A percentile compares a stretch with the other conserved stretches of the same genome.
Evolutionary conservation across 2,329 filamentous ascomycete genomes (phyloP).

Genomic region (Aspergillus novofumigatus): DNA sequence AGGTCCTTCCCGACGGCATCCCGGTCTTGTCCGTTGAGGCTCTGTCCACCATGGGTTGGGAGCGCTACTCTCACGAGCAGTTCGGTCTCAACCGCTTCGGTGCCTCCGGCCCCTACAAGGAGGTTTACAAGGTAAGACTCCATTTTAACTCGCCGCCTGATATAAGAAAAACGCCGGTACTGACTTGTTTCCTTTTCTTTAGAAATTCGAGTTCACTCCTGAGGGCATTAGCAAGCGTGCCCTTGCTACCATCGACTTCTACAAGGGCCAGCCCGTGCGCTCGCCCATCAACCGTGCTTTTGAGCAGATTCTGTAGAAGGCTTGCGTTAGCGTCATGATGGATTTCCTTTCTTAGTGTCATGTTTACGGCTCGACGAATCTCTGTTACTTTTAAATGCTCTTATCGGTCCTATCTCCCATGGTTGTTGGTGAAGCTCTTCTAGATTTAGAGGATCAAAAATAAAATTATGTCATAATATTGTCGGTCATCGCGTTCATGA

Average conservation of each 20-base stretch:
- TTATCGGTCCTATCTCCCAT: constrained; percentile 2
- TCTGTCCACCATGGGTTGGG: constrained; percentile 97
- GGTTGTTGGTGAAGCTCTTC: constrained; percentile 6
- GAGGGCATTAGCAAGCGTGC: constrained; percentile 96
- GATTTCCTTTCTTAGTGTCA: constrained; percentile 10
- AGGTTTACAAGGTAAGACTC: constrained; percentile 79
- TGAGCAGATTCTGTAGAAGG: constrained; percentile 82
- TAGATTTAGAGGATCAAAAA: constrained; percentile 17
- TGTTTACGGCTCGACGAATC: constrained; percentile 21
- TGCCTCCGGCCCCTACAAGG: constrained; percentile 94
- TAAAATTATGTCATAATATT: constrained; percentile 1
- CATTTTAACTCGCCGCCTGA: background rate
- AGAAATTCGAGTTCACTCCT: constrained; percentile 99
- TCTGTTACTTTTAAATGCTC: constrained; percentile 12
- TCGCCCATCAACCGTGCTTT: constrained; percentile 97
- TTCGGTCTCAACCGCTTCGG: constrained; percentile 99
- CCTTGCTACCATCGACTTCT: constrained; percentile 88
- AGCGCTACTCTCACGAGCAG: constrained; percentile 98
- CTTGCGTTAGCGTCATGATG: constrained; percentile 14
- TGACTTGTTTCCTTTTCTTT: constrained; percentile 5
- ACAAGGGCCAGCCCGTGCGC: constrained; percentile 91
- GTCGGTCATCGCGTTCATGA: background rate
- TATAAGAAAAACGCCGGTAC: background rate
- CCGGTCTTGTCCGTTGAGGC: constrained; percentile 91
- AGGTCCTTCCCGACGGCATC: constrained; percentile 88